Evolutionary conservation across 73 alveolate species (phyloP).

Genomic region (Stentor coeruleus): DNA sequence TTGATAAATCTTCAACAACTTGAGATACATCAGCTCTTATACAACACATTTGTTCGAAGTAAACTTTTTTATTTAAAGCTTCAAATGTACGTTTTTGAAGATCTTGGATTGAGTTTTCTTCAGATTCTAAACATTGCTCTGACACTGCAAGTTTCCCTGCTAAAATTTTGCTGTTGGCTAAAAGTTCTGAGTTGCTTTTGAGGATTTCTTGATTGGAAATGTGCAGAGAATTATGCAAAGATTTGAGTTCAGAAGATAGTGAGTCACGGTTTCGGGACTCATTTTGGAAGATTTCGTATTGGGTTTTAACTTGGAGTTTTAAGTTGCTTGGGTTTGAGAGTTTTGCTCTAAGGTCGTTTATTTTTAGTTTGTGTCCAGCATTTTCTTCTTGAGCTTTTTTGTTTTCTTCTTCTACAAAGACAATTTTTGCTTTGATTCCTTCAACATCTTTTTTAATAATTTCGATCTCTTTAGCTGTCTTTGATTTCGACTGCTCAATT

Average conservation of each 20-base stretch:
- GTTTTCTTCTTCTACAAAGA: background rate
- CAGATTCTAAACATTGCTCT: background rate
- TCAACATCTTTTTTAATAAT: background rate
- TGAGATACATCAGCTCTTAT: background rate
- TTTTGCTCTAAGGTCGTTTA: background rate
- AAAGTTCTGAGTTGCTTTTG: background rate
- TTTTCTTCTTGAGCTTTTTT: background rate
- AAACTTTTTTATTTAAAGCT: background rate
- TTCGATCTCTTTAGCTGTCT: background rate
- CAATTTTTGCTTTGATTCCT: background rate
- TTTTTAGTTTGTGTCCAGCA: background rate
- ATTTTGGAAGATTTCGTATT: background rate
- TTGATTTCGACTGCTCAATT: background rate
- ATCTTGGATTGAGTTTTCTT: background rate
- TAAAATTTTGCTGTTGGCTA: background rate
- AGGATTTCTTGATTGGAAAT: background rate
- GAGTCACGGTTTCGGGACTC: background rate
- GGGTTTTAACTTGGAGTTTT: background rate
- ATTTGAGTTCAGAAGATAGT: background rate
- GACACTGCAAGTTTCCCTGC: too few species aligned
- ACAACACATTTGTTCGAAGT: background rate
- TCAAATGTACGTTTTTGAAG: background rate
- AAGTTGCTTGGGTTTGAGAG: constrained; percentile 11
- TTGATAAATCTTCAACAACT: background rate
- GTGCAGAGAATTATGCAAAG: background rate